Conservation (phyloP, 192 early-diverging fungal genomes). For the Coemansia sp. region DNA sequence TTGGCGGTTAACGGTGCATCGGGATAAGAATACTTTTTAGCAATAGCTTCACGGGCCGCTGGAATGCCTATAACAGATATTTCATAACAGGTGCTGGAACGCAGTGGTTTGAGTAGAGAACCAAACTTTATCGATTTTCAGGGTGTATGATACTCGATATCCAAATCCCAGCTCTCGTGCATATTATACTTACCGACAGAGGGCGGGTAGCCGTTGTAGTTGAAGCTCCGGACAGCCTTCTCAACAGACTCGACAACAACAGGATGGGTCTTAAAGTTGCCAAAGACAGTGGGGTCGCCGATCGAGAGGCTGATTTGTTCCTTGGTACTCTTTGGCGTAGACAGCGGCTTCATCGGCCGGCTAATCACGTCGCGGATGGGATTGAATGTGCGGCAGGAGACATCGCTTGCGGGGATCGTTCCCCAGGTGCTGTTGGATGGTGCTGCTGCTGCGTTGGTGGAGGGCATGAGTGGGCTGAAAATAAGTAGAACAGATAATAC, state of each 20-base stretch:
- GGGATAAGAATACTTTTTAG: slow-evolving; percentile 65
- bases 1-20: slow-evolving; percentile 70
- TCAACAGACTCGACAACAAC: slow-evolving; percentile 72
- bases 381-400: slow-evolving; percentile 77
- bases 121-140: background rate
- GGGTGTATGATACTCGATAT: background rate
- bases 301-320: slow-evolving; percentile 47
- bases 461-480: slow-evolving; percentile 21
- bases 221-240: slow-evolving; percentile 66
- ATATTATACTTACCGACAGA: slow-evolving; percentile 66
- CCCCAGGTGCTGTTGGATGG: slow-evolving; percentile 28
- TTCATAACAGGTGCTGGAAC: background rate
- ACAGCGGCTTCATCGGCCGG: slow-evolving; percentile 70
- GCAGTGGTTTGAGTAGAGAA: background rate
- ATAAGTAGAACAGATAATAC: background rate
- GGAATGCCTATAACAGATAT: slow-evolving; percentile 46
- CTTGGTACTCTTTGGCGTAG: slow-evolving; percentile 53
- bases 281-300: slow-evolving; percentile 87
- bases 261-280: slow-evolving; percentile 83
- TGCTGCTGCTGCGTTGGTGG: slow-evolving; percentile 26
- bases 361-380: slow-evolving; percentile 88
- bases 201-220: slow-evolving; percentile 83
- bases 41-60: slow-evolving; percentile 74
- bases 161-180: background rate
- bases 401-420: slow-evolving; percentile 62